Conservation (phyloP, 495 filamentous ascomycete genomes). For the Hypoxylon lienhwacheense region DNA sequence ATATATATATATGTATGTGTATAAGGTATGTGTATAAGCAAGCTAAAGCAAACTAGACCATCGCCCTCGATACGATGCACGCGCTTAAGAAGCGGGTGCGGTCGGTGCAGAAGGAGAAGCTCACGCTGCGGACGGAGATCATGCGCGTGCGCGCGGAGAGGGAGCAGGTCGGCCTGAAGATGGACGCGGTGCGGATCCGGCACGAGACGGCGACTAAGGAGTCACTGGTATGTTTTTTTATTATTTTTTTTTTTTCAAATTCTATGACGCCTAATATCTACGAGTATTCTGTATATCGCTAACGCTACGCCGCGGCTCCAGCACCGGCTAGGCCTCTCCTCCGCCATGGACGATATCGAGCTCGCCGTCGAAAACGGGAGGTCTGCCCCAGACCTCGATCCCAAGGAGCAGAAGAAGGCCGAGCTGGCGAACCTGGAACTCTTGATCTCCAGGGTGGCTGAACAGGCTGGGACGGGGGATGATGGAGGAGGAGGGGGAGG, state of each 20-base stretch:
- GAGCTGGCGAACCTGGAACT: slow-evolving; percentile 53
- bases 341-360: slow-evolving; percentile 59
- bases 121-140: slow-evolving; percentile 64
- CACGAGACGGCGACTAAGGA: slow-evolving; percentile 56
- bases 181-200: slow-evolving; percentile 67
- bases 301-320: slow-evolving; percentile 29
- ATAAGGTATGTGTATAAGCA: neutral
- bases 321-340: slow-evolving; percentile 53
- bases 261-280: neutral
- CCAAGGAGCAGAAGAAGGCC: slow-evolving; percentile 44
- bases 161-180: slow-evolving; percentile 66
- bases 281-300: neutral
- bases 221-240: slow-evolving; percentile 45
- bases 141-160: slow-evolving; percentile 64
- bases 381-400: slow-evolving; percentile 42
- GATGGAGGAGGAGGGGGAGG: slow-evolving; percentile 50
- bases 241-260: too few species aligned
- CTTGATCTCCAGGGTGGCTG: slow-evolving; percentile 50
- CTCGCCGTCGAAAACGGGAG: slow-evolving; percentile 52
- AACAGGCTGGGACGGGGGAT: slow-evolving; percentile 51
- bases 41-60: slow-evolving; percentile 46
- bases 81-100: slow-evolving; percentile 63
- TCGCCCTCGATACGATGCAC: slow-evolving; percentile 66
- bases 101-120: slow-evolving; percentile 65
- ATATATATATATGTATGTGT: too few species aligned